phyloP scores from a whole-genome alignment of 2,329 filamentous ascomycete species.

The Cadophora sp. region DNA sequence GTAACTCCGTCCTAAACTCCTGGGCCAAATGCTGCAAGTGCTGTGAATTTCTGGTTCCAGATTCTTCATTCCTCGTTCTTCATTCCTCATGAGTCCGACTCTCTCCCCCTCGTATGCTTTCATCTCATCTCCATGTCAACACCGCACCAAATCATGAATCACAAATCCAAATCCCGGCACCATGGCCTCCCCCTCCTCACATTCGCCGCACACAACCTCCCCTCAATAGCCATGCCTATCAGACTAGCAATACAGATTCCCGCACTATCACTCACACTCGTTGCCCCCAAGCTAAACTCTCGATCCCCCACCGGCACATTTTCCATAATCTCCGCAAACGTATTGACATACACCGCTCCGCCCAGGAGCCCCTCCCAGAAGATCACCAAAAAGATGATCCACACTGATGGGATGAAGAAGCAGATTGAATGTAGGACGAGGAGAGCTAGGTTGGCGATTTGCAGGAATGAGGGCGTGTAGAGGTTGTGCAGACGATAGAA shows the following conservation, averaged over 20 bases:
- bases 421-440: conserved; percentile 79
- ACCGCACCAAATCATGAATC: neutral
- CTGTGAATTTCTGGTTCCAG: no score
- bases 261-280: conserved; percentile 88
- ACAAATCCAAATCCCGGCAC: conserved; percentile 54
- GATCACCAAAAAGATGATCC: conserved; percentile 81
- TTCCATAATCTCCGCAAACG: conserved; percentile 93
- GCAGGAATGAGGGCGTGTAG: conserved; percentile 83
- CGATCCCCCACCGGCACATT: conserved; percentile 77
- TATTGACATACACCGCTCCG: conserved; percentile 93
- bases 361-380: conserved; percentile 96
- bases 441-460: conserved; percentile 77
- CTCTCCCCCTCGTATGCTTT: no score
- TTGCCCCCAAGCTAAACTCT: conserved; percentile 90
- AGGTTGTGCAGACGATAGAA: conserved; percentile 83
- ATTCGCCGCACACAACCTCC: conserved; percentile 83
- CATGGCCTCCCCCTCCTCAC: conserved; percentile 79
- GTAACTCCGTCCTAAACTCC: no score
- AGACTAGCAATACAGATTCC: conserved; percentile 91
- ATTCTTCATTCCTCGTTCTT: no score
- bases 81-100: no score
- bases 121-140: no score
- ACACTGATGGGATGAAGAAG: conserved; percentile 84
- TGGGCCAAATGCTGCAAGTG: no score
- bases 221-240: conserved; percentile 82